Conservation (phyloP, 2,329 filamentous ascomycete species). For the Aspergillus luchuensis region DNA sequence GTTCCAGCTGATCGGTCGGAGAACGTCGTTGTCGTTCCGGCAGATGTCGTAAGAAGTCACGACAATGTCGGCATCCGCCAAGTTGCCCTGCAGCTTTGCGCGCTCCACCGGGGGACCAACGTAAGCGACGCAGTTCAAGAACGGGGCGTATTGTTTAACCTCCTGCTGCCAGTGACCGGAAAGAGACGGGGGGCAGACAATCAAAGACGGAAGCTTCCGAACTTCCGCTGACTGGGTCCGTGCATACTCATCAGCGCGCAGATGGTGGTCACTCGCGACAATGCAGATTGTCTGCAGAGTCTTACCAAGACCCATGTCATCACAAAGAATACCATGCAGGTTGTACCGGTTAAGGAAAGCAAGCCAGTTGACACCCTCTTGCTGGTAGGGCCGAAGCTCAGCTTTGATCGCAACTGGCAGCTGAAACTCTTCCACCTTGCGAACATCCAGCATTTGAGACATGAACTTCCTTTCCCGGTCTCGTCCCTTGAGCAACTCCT, state of each 20-base stretch:
- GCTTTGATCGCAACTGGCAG: conserved; percentile 98
- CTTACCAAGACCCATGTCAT: conserved; percentile 98
- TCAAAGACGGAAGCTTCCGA: conserved; percentile 81
- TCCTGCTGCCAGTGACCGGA: conserved; percentile 99
- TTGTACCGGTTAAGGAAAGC: conserved; percentile 98
- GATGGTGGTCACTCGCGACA: conserved; percentile 94
- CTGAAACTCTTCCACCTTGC: conserved; percentile 91
- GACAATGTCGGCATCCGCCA: conserved; percentile 83
- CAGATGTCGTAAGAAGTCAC: conserved; percentile 98
- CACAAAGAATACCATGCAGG: conserved; percentile 94
- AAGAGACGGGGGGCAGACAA: conserved; percentile 92
- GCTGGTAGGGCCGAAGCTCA: conserved; percentile 92
- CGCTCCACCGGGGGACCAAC: conserved; percentile 86
- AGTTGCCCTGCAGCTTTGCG: conserved; percentile 65
- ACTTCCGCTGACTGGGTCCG: conserved; percentile 78
- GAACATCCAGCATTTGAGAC: conserved; percentile 89
- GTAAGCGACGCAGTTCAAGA: conserved; percentile 85
- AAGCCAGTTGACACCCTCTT: conserved; percentile 98
- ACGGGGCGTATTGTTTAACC: conserved; percentile 92
- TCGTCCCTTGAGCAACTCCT: conserved; percentile 82
- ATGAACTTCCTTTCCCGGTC: conserved; percentile 97
- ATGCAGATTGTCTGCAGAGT: conserved; percentile 97
- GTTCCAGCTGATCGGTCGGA: conserved; percentile 87
- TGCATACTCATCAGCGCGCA: conserved; percentile 85
- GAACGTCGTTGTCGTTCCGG: conserved; percentile 86